Evolutionary conservation across 805 yeast species (phyloP).

Genomic region (Pichia heedii): DNA sequence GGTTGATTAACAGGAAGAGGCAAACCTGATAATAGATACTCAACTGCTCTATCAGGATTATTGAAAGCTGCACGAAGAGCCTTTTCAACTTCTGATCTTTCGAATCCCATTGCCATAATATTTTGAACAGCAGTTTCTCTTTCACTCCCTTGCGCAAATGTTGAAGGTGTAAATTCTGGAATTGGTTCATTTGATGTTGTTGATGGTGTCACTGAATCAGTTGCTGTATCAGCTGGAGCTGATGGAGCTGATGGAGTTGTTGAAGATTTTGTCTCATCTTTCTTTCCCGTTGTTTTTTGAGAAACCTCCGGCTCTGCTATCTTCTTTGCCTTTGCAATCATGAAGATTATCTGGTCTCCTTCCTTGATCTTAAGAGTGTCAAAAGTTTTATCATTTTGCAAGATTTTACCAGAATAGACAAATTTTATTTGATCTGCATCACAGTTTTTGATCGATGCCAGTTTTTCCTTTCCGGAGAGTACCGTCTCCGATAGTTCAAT

Average conservation of each 20-base stretch:
- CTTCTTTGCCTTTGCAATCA: conserved; percentile 58
- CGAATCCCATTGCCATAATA: conserved; percentile 95
- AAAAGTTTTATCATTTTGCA: conserved; percentile 73
- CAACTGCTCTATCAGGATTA: conserved; percentile 97
- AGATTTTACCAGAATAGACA: conserved; percentile 83
- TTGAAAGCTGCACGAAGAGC: conserved; percentile 94
- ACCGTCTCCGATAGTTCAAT: conserved; percentile 63
- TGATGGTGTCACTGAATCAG: conserved; percentile 17
- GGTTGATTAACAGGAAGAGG: conserved; percentile 12
- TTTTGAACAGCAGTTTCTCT: conserved; percentile 71
- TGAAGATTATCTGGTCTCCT: conserved; percentile 82
- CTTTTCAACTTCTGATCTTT: conserved; percentile 74
- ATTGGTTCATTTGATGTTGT: conserved; percentile 7
- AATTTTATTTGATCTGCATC: conserved; percentile 72
- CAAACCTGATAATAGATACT: conserved; percentile 81
- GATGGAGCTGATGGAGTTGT: conserved; percentile 17
- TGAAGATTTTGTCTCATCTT: conserved; percentile 14
- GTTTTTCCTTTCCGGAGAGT: conserved; percentile 57
- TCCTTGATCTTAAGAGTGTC: conserved; percentile 69
- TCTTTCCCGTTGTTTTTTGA: conserved; percentile 5
- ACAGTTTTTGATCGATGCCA: conserved; percentile 60
- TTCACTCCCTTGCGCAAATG: conserved; percentile 68
- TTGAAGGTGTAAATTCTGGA: conserved; percentile 34
- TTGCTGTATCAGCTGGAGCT: conserved; percentile 5
- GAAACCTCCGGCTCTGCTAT: conserved; percentile 21